Evolutionary conservation across 495 filamentous ascomycete genomes (phyloP), one percentile per base, ranked within the genome.

Genomic region (Daldinia vernicosa): DNA sequence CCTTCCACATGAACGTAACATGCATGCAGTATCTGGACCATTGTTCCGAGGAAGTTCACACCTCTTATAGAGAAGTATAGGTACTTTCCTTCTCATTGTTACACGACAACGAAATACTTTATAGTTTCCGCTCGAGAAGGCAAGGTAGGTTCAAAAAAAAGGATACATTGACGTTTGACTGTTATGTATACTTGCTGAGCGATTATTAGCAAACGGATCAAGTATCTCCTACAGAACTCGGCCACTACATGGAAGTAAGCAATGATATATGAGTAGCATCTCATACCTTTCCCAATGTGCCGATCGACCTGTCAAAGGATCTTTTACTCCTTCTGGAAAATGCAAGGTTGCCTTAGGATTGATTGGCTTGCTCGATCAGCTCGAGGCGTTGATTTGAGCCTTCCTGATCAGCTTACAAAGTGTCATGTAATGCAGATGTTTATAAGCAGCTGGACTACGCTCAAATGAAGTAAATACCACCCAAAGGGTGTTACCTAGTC

Each of bases 351-450:
- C 14, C 19, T 9, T 52, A 19, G 53, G 19, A 4, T 3, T 17
- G 19, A 4, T 3, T 17, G 28, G 30, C 52, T 35, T 40, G 45
- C 53, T 58, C 33, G 8, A 40, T 45, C 47, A 35, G 66, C n/a
- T 35, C 6, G 9, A 50, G n/a, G 37, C 15, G 4, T 15, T 28
- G n/a, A 35, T 27, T 19, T 59, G 27, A 14, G 45, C 43, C 61
- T 60, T 67, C 43, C 30, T 17, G 4, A 15, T 35, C 47, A 39
- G 47, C 37, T 17, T 50, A 27, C 30, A 28, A 65, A 60, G n/a
- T 27, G 15, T 4, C 14, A 37, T 57, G 15, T 4, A 17, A 37
- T 57, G 28, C 17, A 56, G 33, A 53, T 61, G 35, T 11, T 47
- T 14, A 50, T n/a, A 55, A 47, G 45, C 45, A 52, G 30, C 55